A percentile compares a stretch with the other conserved stretches of the same genome.
Evolutionary conservation across 2,329 filamentous ascomycete genomes (phyloP).

Genomic region (Achaetomium macrosporum): DNA sequence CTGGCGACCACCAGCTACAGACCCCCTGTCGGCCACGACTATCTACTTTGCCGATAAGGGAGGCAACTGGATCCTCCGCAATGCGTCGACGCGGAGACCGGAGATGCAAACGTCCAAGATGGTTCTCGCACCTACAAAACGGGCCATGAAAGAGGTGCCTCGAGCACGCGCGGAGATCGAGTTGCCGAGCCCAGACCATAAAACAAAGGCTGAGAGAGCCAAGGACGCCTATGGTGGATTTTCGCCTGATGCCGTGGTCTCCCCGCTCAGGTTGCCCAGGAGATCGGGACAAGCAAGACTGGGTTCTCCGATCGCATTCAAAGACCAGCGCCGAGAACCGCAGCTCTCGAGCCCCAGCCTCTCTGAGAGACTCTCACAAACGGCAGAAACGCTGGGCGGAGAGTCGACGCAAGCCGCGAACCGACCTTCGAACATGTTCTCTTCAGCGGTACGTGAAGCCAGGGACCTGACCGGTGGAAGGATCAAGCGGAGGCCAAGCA

Average conservation of each 20-base stretch:
- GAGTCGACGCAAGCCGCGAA: constrained; percentile 20
- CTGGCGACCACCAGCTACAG: constrained; percentile 45
- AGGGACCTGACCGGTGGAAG: constrained; percentile 16
- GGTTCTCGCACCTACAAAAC: neutral
- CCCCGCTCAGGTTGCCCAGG: constrained; percentile 20
- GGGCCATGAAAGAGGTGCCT: neutral
- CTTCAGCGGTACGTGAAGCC: constrained; percentile 11
- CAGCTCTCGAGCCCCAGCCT: constrained; percentile 36
- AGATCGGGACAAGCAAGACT: constrained; percentile 26
- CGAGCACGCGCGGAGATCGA: constrained; percentile 10
- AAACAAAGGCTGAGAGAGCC: constrained; percentile 23
- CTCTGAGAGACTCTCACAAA: constrained; percentile 27
- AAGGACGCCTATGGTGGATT: constrained; percentile 16
- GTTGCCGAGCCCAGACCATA: constrained; percentile 22
- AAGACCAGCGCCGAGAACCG: constrained; percentile 25
- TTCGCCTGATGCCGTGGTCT: constrained; percentile 16
- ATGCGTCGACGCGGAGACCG: constrained; percentile 17
- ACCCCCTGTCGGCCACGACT: constrained; percentile 40
- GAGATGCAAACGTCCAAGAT: neutral
- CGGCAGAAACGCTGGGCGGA: constrained; percentile 13
- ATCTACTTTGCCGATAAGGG: constrained; percentile 47
- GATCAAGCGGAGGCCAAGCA: constrained; percentile 13
- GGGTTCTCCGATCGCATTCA: constrained; percentile 24
- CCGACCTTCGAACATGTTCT: constrained; percentile 15
- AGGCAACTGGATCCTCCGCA: constrained; percentile 49